Percentiles rank a stretch among this genome's conserved stretches.
Evolutionary conservation across 129 eudicot species (phyloP).

Genomic region (Cynara cardunculus): DNA sequence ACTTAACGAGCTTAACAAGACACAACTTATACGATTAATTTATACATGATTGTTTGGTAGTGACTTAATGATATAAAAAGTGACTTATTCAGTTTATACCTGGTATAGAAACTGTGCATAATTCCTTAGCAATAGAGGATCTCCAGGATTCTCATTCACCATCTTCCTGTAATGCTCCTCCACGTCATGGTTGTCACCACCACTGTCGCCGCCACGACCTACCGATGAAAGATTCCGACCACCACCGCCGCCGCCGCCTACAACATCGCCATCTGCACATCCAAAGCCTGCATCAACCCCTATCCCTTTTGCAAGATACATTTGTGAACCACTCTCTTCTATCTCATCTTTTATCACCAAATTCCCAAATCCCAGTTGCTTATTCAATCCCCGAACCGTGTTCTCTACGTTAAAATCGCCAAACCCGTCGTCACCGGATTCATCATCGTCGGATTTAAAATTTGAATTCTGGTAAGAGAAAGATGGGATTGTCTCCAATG

Average conservation of each 20-base stretch:
- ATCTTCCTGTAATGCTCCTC: slow-evolving; percentile 74
- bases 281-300: slow-evolving; percentile 42
- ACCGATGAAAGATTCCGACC: slow-evolving; percentile 28
- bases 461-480: slow-evolving; percentile 42
- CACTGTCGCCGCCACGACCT: slow-evolving; percentile 34
- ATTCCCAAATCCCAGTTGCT: slow-evolving; percentile 17
- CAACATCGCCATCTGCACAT: slow-evolving; percentile 26
- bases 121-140: slow-evolving; percentile 61
- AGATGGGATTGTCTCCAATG: slow-evolving; percentile 74
- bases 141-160: slow-evolving; percentile 70
- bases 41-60: too few species aligned
- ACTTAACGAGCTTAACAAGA: too few species aligned
- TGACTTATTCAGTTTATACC: slow-evolving; percentile 26
- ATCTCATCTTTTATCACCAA: slow-evolving; percentile 22
- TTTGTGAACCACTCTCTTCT: slow-evolving; percentile 29
- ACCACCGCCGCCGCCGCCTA: slow-evolving; percentile 39
- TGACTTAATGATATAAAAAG: too few species aligned
- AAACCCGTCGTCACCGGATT: slow-evolving; percentile 18
- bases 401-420: slow-evolving; percentile 7
- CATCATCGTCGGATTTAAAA: slow-evolving; percentile 28
- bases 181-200: slow-evolving; percentile 24
- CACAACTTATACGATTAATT: too few species aligned
- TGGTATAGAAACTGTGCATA: slow-evolving; percentile 78
- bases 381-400: slow-evolving; percentile 22
- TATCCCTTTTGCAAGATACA: slow-evolving; percentile 74